phyloP scores from a whole-genome alignment of 2,329 filamentous ascomycete genomes.

The Botryotinia convoluta region DNA sequence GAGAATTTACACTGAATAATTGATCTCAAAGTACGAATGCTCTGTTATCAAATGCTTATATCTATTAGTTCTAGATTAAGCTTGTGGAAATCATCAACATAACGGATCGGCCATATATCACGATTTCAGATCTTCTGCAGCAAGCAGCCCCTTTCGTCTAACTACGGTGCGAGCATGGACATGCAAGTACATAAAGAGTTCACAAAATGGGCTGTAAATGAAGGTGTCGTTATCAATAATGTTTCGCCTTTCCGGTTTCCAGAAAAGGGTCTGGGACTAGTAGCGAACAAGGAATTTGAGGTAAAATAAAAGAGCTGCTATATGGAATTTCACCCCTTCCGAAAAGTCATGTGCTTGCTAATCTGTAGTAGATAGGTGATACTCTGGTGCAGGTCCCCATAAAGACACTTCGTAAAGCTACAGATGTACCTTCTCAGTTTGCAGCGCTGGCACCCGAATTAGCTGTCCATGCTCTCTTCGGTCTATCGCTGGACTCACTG shows the following conservation, averaged over 20 bases:
- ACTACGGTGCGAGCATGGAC: background rate
- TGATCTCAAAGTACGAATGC: background rate
- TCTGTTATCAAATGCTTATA: background rate
- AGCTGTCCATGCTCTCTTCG: slow-evolving; percentile 69
- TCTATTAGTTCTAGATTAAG: slow-evolving; percentile 16
- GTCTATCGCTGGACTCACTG: slow-evolving; percentile 57
- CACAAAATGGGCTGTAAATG: slow-evolving; percentile 62
- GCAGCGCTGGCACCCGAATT: slow-evolving; percentile 35
- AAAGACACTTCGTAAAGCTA: slow-evolving; percentile 11
- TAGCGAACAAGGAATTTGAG: slow-evolving; percentile 65
- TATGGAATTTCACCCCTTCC: background rate
- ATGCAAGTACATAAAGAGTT: slow-evolving; percentile 51
- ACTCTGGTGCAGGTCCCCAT: slow-evolving; percentile 9
- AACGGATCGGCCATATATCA: background rate
- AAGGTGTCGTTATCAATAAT: slow-evolving; percentile 65
- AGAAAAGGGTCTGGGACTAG: slow-evolving; percentile 73
- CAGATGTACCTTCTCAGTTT: slow-evolving; percentile 4
- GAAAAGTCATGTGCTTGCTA: slow-evolving; percentile 8
- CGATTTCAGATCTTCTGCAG: background rate
- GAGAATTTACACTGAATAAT: background rate
- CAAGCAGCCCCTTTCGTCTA: background rate
- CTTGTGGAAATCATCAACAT: background rate
- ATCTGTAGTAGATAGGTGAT: slow-evolving; percentile 14
- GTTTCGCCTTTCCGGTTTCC: slow-evolving; percentile 66
- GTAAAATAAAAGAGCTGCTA: slow-evolving; percentile 43